These are phyloP conservation scores for Apostasia ramifera DNA, from an alignment of 106 monocot genomes.

Conservation along the genomic window DNA sequence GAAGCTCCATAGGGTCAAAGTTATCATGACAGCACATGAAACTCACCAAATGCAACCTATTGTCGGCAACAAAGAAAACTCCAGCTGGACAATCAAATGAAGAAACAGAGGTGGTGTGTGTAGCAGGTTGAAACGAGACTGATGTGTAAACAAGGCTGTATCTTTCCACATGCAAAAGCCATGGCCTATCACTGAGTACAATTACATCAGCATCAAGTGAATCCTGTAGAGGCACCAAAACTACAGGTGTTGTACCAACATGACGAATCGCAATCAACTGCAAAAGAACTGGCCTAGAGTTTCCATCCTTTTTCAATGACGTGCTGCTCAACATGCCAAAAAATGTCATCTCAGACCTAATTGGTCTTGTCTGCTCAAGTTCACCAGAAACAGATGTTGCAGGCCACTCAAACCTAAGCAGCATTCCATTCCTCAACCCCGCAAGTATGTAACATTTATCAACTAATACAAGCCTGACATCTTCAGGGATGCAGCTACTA, in stretches of 20 bases:
- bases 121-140: slow-evolving; percentile 82
- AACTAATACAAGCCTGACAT: slow-evolving; percentile 71
- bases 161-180: slow-evolving; percentile 75
- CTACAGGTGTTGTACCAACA: slow-evolving; percentile 78
- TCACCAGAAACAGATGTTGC: slow-evolving; percentile 1
- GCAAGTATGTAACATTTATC: slow-evolving; percentile 69
- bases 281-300: slow-evolving; percentile 25
- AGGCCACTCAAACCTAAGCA: slow-evolving; percentile 93
- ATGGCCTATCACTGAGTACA: slow-evolving; percentile 84
- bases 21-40: not conserved
- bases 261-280: slow-evolving; percentile 75
- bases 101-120: slow-evolving; percentile 78
- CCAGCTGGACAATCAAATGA: slow-evolving; percentile 71
- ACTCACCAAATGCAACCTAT: slow-evolving; percentile 81
- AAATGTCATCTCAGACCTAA: not conserved
- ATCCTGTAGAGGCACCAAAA: slow-evolving; percentile 68
- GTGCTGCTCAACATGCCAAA: not conserved
- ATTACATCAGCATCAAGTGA: slow-evolving; percentile 76
- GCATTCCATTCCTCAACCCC: slow-evolving; percentile 98
- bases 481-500: slow-evolving; percentile 80
- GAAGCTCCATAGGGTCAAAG: not conserved
- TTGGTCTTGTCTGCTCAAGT: slow-evolving; percentile 1
- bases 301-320: slow-evolving; percentile 8
- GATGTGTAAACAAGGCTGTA: slow-evolving; percentile 86
- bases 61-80: slow-evolving; percentile 86